Base-by-base conservation (phyloP, 305 asterid species). In the Solanum aculeatissimum region DNA sequence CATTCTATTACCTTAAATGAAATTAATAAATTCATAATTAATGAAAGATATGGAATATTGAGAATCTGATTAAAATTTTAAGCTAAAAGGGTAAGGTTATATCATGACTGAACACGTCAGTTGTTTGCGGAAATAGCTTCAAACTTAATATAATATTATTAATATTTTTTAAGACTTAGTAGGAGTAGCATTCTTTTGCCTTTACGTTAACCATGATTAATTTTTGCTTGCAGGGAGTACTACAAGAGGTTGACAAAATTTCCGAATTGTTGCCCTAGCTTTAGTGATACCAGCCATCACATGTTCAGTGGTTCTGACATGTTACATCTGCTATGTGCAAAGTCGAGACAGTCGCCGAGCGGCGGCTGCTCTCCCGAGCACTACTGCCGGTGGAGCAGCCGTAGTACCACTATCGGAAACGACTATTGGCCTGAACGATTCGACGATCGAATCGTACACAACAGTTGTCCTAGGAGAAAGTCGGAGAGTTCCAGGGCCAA, bases 401-500 rank as follows among this genome's bases (percentile, higher is more conserved):
- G 51, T 83, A 75, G 66, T 84, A 40, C 85, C 81, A 65, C 89
- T 83, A 29, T 74, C 87, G 10, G 74, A 82, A 19, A 6, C 25
- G 16, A 15, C 32, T 1, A 71, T 80, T 25, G 98, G 98, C 32
- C 97, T 95, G 1, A 93, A 93, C 54, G 89, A 85, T 7, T 86
- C 92, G 79, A 93, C 91, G 40, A 93, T 95, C 4, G 92, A 93
- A 75, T 92, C 97, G 19, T 95, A 95, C 85, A 43, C 82, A 27
- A 91, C 91, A 85, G 92, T 92, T 21, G 85, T 93, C 38, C 87
- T 95, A 1, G 96, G 98, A 0, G 97, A 93, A 69, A 93, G 95
- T 89, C 85, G 92, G 25, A 92, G 97, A 14, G 84, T 93, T 7
- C 95, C 97, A 0, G 95, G 96, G 66, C 92, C 93, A 16, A 91